phyloP scores from a whole-genome alignment of 2,329 filamentous ascomycete species.

The Raffaelea ambrosiae region DNA sequence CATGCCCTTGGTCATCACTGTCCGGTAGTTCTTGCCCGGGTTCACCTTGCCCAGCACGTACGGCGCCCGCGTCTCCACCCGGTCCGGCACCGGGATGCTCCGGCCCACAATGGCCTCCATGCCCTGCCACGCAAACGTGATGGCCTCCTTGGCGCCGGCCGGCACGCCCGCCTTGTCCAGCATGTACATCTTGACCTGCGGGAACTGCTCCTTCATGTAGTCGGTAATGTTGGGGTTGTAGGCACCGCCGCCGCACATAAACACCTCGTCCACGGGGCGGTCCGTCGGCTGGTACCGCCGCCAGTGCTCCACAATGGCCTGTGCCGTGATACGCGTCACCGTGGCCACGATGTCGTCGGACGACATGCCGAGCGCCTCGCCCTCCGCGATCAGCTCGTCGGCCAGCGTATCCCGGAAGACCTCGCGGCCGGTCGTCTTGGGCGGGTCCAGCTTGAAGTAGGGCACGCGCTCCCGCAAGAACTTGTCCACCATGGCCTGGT shows the following conservation, averaged over 20 bases:
- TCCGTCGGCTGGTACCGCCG: constrained; percentile 37
- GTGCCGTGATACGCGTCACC: constrained; percentile 49
- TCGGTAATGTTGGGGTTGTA: constrained; percentile 47
- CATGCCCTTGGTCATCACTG: constrained; percentile 42
- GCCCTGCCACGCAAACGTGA: constrained; percentile 52
- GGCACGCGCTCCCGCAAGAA: constrained; percentile 32
- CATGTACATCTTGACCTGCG: constrained; percentile 40
- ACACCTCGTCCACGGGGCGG: constrained; percentile 38
- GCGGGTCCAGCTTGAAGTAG: constrained; percentile 42
- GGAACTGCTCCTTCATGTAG: constrained; percentile 41
- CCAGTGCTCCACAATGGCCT: constrained; percentile 44
- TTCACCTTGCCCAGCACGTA: constrained; percentile 47
- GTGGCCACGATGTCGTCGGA: constrained; percentile 48
- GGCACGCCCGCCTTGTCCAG: constrained; percentile 50
- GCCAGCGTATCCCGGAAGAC: constrained; percentile 48
- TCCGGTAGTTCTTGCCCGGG: constrained; percentile 45
- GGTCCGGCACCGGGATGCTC: constrained; percentile 41
- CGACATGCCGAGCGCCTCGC: constrained; percentile 31
- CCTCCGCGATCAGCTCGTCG: constrained; percentile 40
- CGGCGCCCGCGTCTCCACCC: constrained; percentile 41
- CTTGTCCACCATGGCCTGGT: constrained; percentile 42
- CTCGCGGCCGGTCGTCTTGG: constrained; percentile 51
- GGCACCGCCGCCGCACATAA: constrained; percentile 52
- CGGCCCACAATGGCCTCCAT: constrained; percentile 50
- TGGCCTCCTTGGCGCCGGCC: constrained; percentile 48